Percentiles rank a stretch among this genome's conserved stretches.
phyloP scores from a whole-genome alignment of 225 moss, liverwort and hornwort species.

The Bryoerythrophyllum caledonicum region DNA sequence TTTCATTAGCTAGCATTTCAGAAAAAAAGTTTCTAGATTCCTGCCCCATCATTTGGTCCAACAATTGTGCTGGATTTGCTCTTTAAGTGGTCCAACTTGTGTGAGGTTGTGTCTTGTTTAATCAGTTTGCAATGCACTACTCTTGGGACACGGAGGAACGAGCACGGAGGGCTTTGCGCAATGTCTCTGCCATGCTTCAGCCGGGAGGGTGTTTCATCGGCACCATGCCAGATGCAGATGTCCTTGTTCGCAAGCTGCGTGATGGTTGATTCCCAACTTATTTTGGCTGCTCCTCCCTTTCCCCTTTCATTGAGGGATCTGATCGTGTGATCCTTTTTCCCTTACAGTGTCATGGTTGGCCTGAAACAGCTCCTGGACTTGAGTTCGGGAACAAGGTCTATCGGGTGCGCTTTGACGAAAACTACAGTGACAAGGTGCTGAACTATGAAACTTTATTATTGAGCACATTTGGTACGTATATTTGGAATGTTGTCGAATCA shows the following conservation, averaged over 20 bases:
- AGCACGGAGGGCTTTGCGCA: slow-evolving; percentile 89
- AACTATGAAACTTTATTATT: slow-evolving; percentile 19
- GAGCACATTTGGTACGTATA: not conserved
- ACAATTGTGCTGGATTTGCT: not conserved
- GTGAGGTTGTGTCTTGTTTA: slow-evolving; percentile 19
- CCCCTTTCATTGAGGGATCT: not conserved
- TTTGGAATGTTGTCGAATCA: not conserved
- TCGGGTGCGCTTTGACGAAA: slow-evolving; percentile 72
- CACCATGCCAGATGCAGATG: slow-evolving; percentile 97
- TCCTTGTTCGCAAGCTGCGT: slow-evolving; percentile 91
- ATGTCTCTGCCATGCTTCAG: slow-evolving; percentile 71
- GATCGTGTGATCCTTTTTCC: slow-evolving; percentile 1
- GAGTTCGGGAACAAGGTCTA: slow-evolving; percentile 98
- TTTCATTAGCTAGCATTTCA: not conserved
- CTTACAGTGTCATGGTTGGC: slow-evolving; percentile 17
- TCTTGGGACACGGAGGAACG: slow-evolving; percentile 98
- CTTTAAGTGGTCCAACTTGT: not conserved
- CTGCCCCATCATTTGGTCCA: too few species aligned
- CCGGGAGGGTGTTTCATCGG: slow-evolving; percentile 95
- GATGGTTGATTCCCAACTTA: slow-evolving; percentile 41
- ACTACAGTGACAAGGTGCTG: slow-evolving; percentile 71
- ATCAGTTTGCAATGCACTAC: slow-evolving; percentile 91
- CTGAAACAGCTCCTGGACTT: slow-evolving; percentile 68
- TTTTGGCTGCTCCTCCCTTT: not conserved
- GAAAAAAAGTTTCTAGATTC: not conserved